These are phyloP conservation scores for Exophiala alcalophila DNA, from an alignment of 2,329 filamentous ascomycete genomes.

Conservation along the genomic window DNA sequence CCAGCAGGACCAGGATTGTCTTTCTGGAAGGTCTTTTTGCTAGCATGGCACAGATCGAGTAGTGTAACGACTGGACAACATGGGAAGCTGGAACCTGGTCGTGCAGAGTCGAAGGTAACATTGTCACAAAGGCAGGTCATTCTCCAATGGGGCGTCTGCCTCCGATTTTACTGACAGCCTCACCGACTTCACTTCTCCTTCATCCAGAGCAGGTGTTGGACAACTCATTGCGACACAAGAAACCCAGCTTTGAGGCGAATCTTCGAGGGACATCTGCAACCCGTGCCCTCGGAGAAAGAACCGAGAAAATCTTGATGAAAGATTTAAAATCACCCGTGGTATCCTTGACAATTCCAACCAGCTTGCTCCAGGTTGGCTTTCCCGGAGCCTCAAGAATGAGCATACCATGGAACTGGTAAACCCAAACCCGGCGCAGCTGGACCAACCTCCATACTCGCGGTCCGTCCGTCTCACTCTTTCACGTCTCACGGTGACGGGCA, in stretches of 20 bases:
- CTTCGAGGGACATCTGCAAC: slow-evolving; percentile 6
- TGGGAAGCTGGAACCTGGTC: not conserved
- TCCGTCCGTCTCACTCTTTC: not conserved
- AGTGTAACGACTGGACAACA: slow-evolving; percentile 3
- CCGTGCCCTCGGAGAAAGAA: too few relatives aligned
- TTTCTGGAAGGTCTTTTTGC: slow-evolving; percentile 11
- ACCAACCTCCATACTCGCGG: not conserved
- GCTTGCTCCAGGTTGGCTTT: too few relatives aligned
- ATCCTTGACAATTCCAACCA: slow-evolving; percentile 10
- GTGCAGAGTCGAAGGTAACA: slow-evolving; percentile 8
- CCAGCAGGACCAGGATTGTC: not conserved
- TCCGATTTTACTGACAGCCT: slow-evolving; percentile 9
- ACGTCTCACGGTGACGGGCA: not conserved
- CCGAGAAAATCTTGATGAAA: not conserved
- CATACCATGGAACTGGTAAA: too few relatives aligned
- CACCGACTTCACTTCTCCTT: slow-evolving; percentile 10
- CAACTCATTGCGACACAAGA: slow-evolving; percentile 18
- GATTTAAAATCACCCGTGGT: slow-evolving; percentile 23
- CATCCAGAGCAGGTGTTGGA: not conserved
- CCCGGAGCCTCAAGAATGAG: too few relatives aligned
- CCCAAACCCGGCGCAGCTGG: too few relatives aligned
- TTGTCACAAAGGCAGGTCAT: not conserved
- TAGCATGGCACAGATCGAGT: slow-evolving; percentile 18
- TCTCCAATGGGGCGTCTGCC: not conserved
- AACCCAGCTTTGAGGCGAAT: slow-evolving; percentile 7